Evolutionary conservation across 2,329 filamentous ascomycete species (phyloP), one percentile per base, ranked within the genome.

Genomic region (Cladosporium sp.): DNA sequence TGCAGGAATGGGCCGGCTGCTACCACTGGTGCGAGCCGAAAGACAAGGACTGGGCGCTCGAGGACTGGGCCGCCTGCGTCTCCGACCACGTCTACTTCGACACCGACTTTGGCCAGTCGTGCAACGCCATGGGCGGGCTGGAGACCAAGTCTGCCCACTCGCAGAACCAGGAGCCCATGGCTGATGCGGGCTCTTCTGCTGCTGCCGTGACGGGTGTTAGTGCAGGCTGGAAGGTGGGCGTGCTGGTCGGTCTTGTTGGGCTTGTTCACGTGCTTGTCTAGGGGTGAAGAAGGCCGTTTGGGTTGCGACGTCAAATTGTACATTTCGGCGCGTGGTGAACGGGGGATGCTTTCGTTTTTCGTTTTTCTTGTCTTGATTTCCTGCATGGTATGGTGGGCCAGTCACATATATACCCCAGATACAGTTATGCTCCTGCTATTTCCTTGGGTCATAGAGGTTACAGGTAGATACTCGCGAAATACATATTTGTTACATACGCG

Each of bases 391-490:
- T 38, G 45, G 45, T 48, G 45, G 24, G 17, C 29, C 45, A 48
- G 45, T 48, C 45, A 20, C 37, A 24, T n/a, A 37, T 34, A 48
- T 48, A 48, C 45, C 37, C 45, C 45, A 48, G 45, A 32, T 9
- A 27, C 22, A 27, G 4, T 27, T 27, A 9, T 27, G 5, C 22
- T 27, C 9, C 9, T 27, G 5, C 9, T 27, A 9, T 27, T 27
- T 27, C 22, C 9, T 27, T 27, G 9, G 22, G 22, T 27, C 22
- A 27, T 27, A 9, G 4, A 27, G 9, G 22, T 4, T 27, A 27
- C 22, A 27, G 4, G 22, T 27, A 27, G 22, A 27, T 27, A 27
- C 9, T 27, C 22, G 5, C 4, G 22, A 27, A 27, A 27, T 5
- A 5, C 22, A 27, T 27, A 5, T 9, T 5, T 27, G 5, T 27